Base-by-base conservation (phyloP, 495 filamentous ascomycete species). In the Aspergillus campestris region DNA sequence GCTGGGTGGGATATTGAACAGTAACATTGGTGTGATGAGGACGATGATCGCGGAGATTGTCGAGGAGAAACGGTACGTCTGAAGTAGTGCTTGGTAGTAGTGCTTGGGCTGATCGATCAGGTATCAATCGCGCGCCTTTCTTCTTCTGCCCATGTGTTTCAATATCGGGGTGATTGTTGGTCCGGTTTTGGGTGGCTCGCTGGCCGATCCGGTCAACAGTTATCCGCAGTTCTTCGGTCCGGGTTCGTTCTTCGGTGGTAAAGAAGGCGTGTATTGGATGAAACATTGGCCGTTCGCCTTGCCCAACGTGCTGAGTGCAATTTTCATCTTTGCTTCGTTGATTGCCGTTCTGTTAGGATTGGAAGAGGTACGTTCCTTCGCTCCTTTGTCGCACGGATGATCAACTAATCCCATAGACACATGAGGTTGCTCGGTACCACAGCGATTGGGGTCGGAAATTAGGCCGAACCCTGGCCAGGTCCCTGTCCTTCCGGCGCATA, bases 1-100 rank as follows among this genome's bases (percentile, higher is more conserved):
- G 15, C 43, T 90, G n/a, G 87, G 84, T 7, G 87, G 88, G 3
- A 71, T 77, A 8, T 66, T 88, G 50, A 92, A 94, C 62, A 87
- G 87, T 6, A 92, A 89, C 52, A 76, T 89, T 10, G 86, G 85
- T 3, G 86, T 90, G 5, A 79, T 89, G 73, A 72, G 86, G 50
- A 89, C 86, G 3, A 84, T 90, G 81, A 83, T 89, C 53, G 78
- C 78, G 33, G 86, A 90, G 66, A 89, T 81, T 43, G 75, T 89
- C 31, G 74, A 67, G 31, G 86, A 88, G 58, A 83, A 81, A 58
- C 79, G 74, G 69, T 72, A 47, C 15, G 64, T 52, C 31, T 12
- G 1, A 11, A 8, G 5, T 5, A 34, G 8, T 30, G 3, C n/a
- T 31, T 8, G 11, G 2, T 14, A 6, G 12, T 7, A 7, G n/a